A percentile compares a stretch with the other conserved stretches of the same genome.
These are phyloP conservation scores for Cladorrhinum samala DNA, from an alignment of 495 filamentous ascomycete species.

Conservation along the genomic window DNA sequence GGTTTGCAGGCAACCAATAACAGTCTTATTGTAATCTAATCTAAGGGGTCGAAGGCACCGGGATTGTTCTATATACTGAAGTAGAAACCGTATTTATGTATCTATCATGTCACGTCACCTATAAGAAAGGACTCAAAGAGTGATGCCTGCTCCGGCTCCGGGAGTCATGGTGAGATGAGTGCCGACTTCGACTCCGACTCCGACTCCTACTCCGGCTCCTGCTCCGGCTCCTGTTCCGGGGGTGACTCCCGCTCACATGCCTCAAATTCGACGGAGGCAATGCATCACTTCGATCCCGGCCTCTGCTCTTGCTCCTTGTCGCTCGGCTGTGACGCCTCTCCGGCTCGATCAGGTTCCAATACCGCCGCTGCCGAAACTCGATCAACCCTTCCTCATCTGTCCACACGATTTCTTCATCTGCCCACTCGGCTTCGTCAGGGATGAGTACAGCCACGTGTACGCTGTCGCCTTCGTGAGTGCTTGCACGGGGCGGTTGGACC, in stretches of 20 bases:
- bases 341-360: slow-evolving; percentile 18
- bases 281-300: not conserved
- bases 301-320: slow-evolving; percentile 1
- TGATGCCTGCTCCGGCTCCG: not conserved
- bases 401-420: slow-evolving; percentile 23
- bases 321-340: not conserved
- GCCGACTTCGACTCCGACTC: not conserved
- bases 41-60: too few species aligned
- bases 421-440: slow-evolving; percentile 19
- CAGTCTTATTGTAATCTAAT: too few species aligned
- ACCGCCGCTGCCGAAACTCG: slow-evolving; percentile 16
- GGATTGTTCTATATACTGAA: too few species aligned
- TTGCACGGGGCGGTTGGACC: slow-evolving; percentile 7
- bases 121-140: not conserved
- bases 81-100: too few species aligned
- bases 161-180: not conserved
- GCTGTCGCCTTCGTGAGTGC: slow-evolving; percentile 15
- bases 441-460: slow-evolving; percentile 22
- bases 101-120: too few species aligned
- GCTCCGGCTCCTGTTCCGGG: not conserved
- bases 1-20: too few species aligned
- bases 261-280: not conserved
- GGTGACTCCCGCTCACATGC: not conserved
- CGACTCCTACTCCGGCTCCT: not conserved
- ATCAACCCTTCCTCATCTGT: slow-evolving; percentile 14